Conservation (phyloP, 2,329 filamentous ascomycete species). For the Thielaviopsis populi region DNA sequence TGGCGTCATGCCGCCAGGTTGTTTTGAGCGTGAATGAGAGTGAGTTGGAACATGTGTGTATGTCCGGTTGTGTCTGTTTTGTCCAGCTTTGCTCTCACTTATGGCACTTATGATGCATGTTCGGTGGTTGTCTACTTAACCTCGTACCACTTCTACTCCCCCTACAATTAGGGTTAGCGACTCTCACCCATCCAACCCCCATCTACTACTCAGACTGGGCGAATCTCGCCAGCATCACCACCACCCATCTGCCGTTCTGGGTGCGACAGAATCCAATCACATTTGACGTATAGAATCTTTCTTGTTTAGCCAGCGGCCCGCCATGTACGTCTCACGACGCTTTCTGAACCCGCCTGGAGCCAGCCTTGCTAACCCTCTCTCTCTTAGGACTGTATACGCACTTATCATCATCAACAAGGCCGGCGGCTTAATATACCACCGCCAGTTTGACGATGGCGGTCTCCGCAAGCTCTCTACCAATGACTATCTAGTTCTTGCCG, state of each 20-base stretch:
- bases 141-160: neutral
- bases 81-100: too few species aligned
- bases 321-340: neutral
- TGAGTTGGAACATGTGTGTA: neutral
- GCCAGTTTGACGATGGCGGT: constrained; percentile 72
- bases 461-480: constrained; percentile 84
- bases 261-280: neutral
- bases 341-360: neutral
- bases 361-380: neutral
- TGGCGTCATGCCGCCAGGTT: neutral
- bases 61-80: neutral
- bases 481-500: constrained; percentile 90
- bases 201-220: neutral
- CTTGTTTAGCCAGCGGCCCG: neutral
- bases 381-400: constrained; percentile 71
- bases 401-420: constrained; percentile 99
- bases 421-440: constrained; percentile 89
- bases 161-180: neutral
- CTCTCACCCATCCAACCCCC: neutral
- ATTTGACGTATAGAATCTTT: neutral
- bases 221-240: neutral
- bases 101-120: too few species aligned
- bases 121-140: too few species aligned
- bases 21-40: neutral
- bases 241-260: neutral